Conservation (phyloP, 345 rosid species). For the Salix exigua region DNA sequence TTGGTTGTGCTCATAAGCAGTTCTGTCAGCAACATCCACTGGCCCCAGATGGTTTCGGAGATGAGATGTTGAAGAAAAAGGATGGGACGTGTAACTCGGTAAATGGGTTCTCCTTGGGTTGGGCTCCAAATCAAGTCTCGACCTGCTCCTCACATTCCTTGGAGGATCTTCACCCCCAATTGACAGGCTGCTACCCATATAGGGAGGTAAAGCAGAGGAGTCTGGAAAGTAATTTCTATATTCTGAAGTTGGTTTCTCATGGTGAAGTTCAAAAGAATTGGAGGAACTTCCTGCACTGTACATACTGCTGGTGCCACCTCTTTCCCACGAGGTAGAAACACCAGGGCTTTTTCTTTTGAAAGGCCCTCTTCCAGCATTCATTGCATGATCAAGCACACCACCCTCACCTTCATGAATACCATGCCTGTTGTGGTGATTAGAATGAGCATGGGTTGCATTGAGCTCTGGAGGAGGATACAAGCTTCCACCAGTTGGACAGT, state of each 20-base stretch:
- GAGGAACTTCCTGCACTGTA: slow-evolving; percentile 32
- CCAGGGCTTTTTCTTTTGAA: slow-evolving; percentile 24
- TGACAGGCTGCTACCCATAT: background rate
- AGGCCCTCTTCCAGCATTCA: slow-evolving; percentile 18
- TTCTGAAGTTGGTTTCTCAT: slow-evolving; percentile 13
- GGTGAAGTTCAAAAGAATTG: slow-evolving; percentile 12
- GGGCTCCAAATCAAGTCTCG: slow-evolving; percentile 15
- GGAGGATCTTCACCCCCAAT: slow-evolving; percentile 7
- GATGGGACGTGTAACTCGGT: background rate
- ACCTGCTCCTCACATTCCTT: slow-evolving; percentile 21
- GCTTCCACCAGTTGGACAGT: slow-evolving; percentile 15
- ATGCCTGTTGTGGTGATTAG: slow-evolving; percentile 7
- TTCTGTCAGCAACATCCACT: slow-evolving; percentile 1
- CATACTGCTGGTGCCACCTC: slow-evolving; percentile 18
- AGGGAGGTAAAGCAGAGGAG: slow-evolving; percentile 17
- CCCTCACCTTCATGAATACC: slow-evolving; percentile 16
- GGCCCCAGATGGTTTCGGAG: background rate
- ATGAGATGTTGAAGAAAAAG: background rate
- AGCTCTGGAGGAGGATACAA: slow-evolving; percentile 15
- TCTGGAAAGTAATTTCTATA: slow-evolving; percentile 14
- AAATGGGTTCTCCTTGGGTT: background rate
- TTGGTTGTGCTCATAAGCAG: slow-evolving; percentile 9
- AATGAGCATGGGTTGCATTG: slow-evolving; percentile 11
- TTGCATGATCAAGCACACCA: slow-evolving; percentile 10
- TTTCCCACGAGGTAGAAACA: slow-evolving; percentile 8